phyloP scores from a whole-genome alignment of 768 basidiomycete genomes.

The Pholiota molesta region DNA sequence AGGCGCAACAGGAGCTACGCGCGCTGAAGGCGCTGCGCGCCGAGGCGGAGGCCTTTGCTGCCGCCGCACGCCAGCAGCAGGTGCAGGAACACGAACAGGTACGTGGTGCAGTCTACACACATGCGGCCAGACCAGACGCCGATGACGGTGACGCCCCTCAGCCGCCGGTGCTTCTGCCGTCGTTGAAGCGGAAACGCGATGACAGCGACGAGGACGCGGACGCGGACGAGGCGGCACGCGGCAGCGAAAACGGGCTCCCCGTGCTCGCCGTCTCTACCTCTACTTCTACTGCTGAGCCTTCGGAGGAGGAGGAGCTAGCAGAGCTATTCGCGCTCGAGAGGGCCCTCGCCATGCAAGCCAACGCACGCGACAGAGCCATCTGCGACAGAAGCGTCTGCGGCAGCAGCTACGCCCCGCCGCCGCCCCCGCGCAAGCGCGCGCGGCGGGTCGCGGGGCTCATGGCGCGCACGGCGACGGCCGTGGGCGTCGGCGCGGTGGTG shows the following conservation, averaged over 20 bases:
- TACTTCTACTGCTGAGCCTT: neutral
- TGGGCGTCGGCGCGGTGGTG: conserved; percentile 68
- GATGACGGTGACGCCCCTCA: conserved; percentile 27
- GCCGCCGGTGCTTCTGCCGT: conserved; percentile 36
- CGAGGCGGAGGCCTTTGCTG: conserved; percentile 9
- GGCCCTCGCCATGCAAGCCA: too few relatives aligned
- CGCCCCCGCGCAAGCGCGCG: conserved; percentile 44
- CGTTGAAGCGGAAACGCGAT: conserved; percentile 69
- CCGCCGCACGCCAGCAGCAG: conserved; percentile 2
- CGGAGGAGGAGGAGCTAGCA: too few relatives aligned
- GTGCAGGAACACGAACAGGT: conserved; percentile 28
- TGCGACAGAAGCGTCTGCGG: too few relatives aligned
- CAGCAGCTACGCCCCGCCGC: neutral
- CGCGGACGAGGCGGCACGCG: conserved; percentile 29
- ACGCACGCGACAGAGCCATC: too few relatives aligned
- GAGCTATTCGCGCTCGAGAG: too few relatives aligned
- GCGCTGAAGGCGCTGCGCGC: conserved; percentile 16
- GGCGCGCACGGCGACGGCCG: conserved; percentile 62
- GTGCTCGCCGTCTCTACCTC: too few relatives aligned
- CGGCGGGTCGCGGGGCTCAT: conserved; percentile 46
- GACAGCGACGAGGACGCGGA: conserved; percentile 43
- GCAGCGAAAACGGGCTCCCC: neutral
- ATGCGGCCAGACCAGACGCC: conserved; percentile 18
- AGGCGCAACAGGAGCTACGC: conserved; percentile 16
- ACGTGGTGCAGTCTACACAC: conserved; percentile 19